A percentile compares a stretch with the other conserved stretches of the same genome.
Conservation (phyloP, 805 yeast genomes). For the Candida xiaguanensis region DNA sequence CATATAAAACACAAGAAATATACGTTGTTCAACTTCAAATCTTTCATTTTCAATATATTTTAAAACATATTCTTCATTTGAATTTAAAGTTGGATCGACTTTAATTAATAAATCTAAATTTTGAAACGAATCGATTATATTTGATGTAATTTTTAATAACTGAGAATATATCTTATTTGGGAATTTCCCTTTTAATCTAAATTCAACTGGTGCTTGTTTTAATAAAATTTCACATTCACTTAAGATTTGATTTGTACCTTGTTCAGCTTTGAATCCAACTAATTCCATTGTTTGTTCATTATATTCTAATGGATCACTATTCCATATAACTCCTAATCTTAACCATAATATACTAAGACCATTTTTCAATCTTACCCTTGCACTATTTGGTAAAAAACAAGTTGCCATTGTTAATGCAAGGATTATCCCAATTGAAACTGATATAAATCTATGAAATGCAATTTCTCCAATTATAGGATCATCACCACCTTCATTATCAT, state of each 20-base stretch:
- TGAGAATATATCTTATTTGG: constrained; percentile 50
- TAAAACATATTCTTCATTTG: constrained; percentile 55
- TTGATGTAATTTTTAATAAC: constrained; percentile 54
- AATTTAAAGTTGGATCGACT: constrained; percentile 51
- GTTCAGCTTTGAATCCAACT: constrained; percentile 43
- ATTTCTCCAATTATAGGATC: constrained; percentile 67
- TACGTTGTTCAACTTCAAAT: constrained; percentile 64
- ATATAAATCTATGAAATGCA: constrained; percentile 72
- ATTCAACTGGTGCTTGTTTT: constrained; percentile 71
- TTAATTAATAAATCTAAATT: constrained; percentile 67
- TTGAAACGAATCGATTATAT: constrained; percentile 70
- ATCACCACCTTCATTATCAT: constrained; percentile 66
- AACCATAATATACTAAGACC: constrained; percentile 73
- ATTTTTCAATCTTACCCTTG: constrained; percentile 61
- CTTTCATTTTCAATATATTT: constrained; percentile 54
- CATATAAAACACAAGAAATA: constrained; percentile 75
- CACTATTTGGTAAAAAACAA: constrained; percentile 69
- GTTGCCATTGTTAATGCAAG: constrained; percentile 76
- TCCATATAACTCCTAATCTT: constrained; percentile 78
- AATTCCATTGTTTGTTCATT: constrained; percentile 21
- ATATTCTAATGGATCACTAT: constrained; percentile 61
- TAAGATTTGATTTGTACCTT: constrained; percentile 52
- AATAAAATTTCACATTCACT: constrained; percentile 56
- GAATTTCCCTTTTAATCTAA: constrained; percentile 70
- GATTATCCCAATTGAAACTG: constrained; percentile 67